Evolutionary conservation across 495 filamentous ascomycete species (phyloP), one percentile per base, ranked within the genome.

Genomic region (Glutinoglossum americanum): DNA sequence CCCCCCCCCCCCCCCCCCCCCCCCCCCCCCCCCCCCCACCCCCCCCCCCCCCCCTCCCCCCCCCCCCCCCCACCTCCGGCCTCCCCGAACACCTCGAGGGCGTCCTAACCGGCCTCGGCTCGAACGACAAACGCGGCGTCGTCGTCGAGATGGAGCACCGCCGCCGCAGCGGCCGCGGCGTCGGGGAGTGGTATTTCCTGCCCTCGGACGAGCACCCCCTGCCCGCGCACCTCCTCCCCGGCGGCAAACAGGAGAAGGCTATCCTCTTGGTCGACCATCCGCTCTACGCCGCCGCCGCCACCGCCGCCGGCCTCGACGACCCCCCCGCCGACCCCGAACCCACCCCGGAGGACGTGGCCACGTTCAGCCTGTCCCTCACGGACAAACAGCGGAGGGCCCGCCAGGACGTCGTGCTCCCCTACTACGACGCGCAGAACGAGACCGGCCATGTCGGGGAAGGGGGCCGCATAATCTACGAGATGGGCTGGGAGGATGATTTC

Each of bases 401-500:
- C 58, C 88, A 96, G 64, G 85, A 84, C 3, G 80, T 98, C 21
- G 86, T 95, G 28, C 65, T 98, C 62, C 93, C 92, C 30, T 96
- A 96, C 69, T 90, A 89, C 64, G 92, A 97, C 74, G 90, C 92
- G 17, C 92, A 98, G 76, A 80, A 77, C 48, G 81, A 81, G 33
- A 71, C 82, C 39, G 81, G 80, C 0, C 35, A 35, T 0, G 85
- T 84, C 13, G 87, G 90, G 13, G 85, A 87, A 32, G 83, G 83
- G 19, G 92, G 93, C 0, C 75, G 89, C 60, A 98, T 98, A 56
- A 64, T 98, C 63, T 97, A 97, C 71, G 89, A 95, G 55, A 92
- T 96, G 82, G 92, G 90, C 30, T 77, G 79, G 55, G 93, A 95
- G 72, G 92, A 98, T 72, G 93, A 98, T 69, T 98, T 94, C 68